phyloP scores from a whole-genome alignment of 2,329 filamentous ascomycete genomes.

The Penicillium sp. region DNA sequence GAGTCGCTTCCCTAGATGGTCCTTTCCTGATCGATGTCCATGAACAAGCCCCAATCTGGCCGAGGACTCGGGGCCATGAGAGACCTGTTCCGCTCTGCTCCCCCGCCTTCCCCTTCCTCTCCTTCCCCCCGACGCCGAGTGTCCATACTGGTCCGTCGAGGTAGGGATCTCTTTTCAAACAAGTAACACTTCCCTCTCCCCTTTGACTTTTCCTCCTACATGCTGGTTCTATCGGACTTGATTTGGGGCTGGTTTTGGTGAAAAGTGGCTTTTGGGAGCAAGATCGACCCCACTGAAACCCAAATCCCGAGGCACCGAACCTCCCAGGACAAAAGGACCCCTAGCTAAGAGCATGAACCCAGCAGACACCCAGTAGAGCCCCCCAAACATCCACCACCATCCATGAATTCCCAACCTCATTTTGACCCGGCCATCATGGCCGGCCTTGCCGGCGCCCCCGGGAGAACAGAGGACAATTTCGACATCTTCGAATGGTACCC shows the following conservation, averaged over 20 bases:
- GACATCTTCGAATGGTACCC: slow-evolving; percentile 89
- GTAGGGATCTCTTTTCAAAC: slow-evolving; percentile 36
- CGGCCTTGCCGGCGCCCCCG: slow-evolving; percentile 36
- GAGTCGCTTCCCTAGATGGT: slow-evolving; percentile 30
- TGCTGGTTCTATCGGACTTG: neutral
- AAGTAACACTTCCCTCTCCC: slow-evolving; percentile 23
- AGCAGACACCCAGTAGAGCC: slow-evolving; percentile 21
- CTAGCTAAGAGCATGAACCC: slow-evolving; percentile 9
- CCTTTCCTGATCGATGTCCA: slow-evolving; percentile 37
- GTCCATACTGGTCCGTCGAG: slow-evolving; percentile 36
- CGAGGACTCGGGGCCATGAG: slow-evolving; percentile 33
- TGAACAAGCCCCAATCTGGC: slow-evolving; percentile 34
- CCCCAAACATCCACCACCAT: slow-evolving; percentile 13
- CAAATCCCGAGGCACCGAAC: slow-evolving; percentile 8
- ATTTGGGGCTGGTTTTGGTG: neutral
- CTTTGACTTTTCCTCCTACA: neutral
- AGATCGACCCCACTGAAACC: slow-evolving; percentile 11
- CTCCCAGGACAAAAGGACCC: neutral
- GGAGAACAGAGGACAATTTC: slow-evolving; percentile 48
- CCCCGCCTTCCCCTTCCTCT: slow-evolving; percentile 25
- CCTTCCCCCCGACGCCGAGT: slow-evolving; percentile 32
- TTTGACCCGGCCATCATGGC: slow-evolving; percentile 41
- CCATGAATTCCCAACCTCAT: slow-evolving; percentile 33
- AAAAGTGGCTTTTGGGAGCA: slow-evolving; percentile 1
- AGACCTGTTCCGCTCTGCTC: slow-evolving; percentile 34